Conservation (phyloP, 1,284 basidiomycete genomes). For the Vanrija pseudolonga region DNA sequence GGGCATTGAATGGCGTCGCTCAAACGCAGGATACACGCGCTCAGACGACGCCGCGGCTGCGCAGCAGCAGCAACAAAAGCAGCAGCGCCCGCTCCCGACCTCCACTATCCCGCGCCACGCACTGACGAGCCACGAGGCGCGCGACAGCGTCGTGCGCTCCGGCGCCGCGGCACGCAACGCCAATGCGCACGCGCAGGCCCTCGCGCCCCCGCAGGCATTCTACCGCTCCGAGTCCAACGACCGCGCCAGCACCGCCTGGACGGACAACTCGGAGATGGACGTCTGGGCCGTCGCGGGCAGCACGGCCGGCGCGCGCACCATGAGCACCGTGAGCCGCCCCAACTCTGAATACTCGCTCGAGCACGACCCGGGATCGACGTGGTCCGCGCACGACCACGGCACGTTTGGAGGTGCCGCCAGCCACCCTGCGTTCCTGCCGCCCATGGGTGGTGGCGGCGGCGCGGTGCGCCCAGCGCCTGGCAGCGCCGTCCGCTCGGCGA, state of each 20-base stretch:
- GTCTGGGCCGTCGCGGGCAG: conserved; percentile 28
- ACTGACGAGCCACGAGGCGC: conserved; percentile 8
- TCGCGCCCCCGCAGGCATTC: neutral
- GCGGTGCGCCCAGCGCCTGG: no score
- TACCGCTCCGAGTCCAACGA: neutral
- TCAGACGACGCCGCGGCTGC: neutral
- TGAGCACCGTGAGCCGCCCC: conserved; percentile 20
- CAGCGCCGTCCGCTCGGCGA: no score
- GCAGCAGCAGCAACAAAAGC: neutral
- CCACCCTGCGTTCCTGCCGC: no score
- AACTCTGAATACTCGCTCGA: conserved; percentile 22
- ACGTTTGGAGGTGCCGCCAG: neutral
- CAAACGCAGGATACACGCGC: neutral
- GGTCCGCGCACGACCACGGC: neutral
- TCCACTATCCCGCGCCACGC: neutral
- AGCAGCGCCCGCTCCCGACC: neutral
- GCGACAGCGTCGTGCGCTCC: conserved; percentile 1
- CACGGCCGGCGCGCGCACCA: conserved; percentile 27
- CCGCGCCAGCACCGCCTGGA: conserved; percentile 17
- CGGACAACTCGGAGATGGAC: conserved; percentile 36
- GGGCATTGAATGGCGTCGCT: neutral
- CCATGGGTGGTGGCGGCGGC: no score
- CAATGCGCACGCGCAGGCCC: neutral
- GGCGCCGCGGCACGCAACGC: no score
- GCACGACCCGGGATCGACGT: conserved; percentile 13